Evolutionary conservation across 2,329 filamentous ascomycete species (phyloP), one percentile per base, ranked within the genome.

Genomic region (Periconia sp.): DNA sequence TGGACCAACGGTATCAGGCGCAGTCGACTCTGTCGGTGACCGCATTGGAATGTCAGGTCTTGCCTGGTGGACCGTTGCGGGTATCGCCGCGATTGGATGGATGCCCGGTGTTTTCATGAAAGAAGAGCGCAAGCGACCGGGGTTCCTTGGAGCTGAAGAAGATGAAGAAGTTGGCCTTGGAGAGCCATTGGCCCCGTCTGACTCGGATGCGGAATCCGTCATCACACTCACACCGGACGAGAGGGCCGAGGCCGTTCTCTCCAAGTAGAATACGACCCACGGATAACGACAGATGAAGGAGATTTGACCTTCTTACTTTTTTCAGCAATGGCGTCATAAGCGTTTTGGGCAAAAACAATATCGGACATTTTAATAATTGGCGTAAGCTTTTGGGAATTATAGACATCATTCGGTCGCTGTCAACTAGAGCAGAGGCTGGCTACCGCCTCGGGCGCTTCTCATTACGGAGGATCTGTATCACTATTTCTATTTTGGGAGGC

Each of bases 31-130:
- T 4, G 76, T 86, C 38, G 94, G 94, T 36, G 80, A 95, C 24
- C 80, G 84, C 53, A 80, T 85, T 5, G 91, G 92, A 24, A 92
- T 90, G 66, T 92, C 91, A 4, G 91, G 91, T 15, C 78, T 96
- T 23, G 87, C 91, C 0, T 99, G 94, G 92, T 99, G 94, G 94
- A 85, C 85, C 49, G 92, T 87, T 53, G 89, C 87, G 7, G 60
- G 87, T 3, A 83, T 96, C 22, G 89, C 90, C 23, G 72, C 89
- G 9, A 69, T 84, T 11, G 94, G 92, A 32, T 70, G 66, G 63
- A 50, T 59, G 13, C 66, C 66, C 10, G 61, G 65, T 4, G 54
- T 62, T 46, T 84, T 83, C 65, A 88, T 96, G 71, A 83, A 83
- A 24, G 88, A 92, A 59, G 77, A 80, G 11, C 74, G 77, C 19